Base-by-base conservation (phyloP, 108 stramenopile genomes). In the Nannochloropsis oceanica region DNA sequence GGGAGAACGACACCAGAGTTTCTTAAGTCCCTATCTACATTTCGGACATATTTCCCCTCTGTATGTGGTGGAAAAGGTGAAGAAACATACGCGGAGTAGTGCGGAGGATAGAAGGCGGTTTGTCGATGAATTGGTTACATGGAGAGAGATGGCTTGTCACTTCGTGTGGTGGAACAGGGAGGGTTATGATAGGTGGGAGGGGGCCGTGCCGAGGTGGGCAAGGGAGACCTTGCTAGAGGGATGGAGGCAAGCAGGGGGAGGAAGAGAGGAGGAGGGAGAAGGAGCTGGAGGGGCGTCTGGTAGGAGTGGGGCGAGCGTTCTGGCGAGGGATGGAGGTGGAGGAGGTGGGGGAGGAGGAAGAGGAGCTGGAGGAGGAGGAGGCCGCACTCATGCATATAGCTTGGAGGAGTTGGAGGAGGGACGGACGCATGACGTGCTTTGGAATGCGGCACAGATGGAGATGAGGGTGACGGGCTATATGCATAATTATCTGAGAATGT, bases 381-480 rank as follows among this genome's bases (percentile, higher is more conserved):
- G 25, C 44, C 11, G 12, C 83, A 25, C 25, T 43, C 25, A 81
- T 24, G 84, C 22, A 8, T 73, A 73, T 44, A 43, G 22, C 80
- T 25, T 24, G 44, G 12, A 20, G 80, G 84, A 44, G 81, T 27
- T 80, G n/a, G 44, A 59, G 26, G 44, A 24, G 79, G 44, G 80
- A 22, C 42, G 43, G 20, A 44, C 50, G 43, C 46, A n/a, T 81
- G 84, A 44, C 8, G 13, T n/a, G 80, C 84, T 44, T 20, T 73
- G 84, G 84, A 85, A 85, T 44, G 84, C 84, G 13, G 84, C 84
- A 27, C 84, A 85, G 79, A 20, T 80, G 2, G 84, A 85, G 84
- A 80, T 85, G 84, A 26, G 8, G 2, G 43, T 43, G n/a, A 85
- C 81, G 5, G 84, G 84, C 13, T 50, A 85, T 0, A 85, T 85